Conservation (phyloP, 768 basidiomycete genomes). For the Dictyophora rubrovolvata region DNA sequence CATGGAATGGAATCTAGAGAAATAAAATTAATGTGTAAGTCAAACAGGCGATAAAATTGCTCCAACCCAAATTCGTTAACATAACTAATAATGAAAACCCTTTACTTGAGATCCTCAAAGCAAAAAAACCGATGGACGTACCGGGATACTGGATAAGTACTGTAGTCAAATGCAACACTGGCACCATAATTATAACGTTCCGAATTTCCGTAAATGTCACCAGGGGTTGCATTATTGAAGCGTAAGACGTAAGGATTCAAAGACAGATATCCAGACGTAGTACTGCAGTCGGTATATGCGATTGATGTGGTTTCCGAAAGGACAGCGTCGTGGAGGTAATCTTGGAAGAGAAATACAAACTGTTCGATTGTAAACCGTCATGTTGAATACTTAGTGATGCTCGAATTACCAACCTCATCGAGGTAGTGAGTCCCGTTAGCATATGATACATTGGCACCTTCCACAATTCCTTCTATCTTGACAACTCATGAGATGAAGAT, state of each 20-base stretch:
- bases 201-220: conserved; percentile 45
- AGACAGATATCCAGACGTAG: conserved; percentile 46
- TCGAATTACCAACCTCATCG: conserved; percentile 31
- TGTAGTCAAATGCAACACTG: conserved; percentile 40
- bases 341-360: conserved; percentile 43
- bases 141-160: conserved; percentile 41
- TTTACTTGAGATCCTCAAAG: not conserved
- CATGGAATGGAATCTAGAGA: conserved; percentile 46
- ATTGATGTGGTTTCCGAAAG: conserved; percentile 43
- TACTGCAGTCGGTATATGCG: conserved; percentile 51
- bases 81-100: conserved; percentile 26
- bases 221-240: conserved; percentile 39
- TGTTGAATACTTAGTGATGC: not conserved
- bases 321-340: conserved; percentile 39
- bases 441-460: conserved; percentile 24
- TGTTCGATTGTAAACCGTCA: conserved; percentile 12
- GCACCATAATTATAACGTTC: conserved; percentile 52
- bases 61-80: conserved; percentile 50
- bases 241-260: conserved; percentile 44
- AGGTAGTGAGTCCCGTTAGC: conserved; percentile 38
- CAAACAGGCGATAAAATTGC: not conserved
- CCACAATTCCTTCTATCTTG: conserved; percentile 41
- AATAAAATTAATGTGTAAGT: not conserved
- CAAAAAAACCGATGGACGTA: conserved; percentile 12
- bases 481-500: not conserved